Percentiles rank a stretch among this genome's conserved stretches.
Evolutionary conservation across 345 rosid species (phyloP).

Genomic region (Trapa incisa): DNA sequence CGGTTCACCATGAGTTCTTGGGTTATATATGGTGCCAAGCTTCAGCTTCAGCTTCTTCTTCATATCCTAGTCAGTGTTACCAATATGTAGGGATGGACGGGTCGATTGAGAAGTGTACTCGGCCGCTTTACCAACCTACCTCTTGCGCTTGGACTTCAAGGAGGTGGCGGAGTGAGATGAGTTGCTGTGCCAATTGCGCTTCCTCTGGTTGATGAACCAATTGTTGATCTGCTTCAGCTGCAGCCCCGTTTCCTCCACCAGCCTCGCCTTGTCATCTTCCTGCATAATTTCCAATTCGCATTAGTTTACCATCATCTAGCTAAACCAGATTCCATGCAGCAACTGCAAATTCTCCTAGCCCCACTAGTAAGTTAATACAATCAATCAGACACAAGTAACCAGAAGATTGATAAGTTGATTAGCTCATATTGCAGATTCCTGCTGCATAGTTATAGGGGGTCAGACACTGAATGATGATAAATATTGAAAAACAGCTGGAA

Average conservation of each 20-base stretch:
- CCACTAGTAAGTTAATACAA: no score
- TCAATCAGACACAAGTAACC: not conserved
- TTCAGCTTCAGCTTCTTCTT: not conserved
- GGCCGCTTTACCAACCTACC: slow-evolving; percentile 18
- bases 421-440: not conserved
- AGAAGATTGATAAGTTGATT: not conserved
- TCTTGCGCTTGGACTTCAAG: slow-evolving; percentile 89
- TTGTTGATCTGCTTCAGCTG: slow-evolving; percentile 97
- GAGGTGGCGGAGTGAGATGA: slow-evolving; percentile 74
- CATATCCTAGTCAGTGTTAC: not conserved
- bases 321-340: no score
- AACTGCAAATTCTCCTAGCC: no score
- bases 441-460: no score
- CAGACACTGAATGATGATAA: no score
- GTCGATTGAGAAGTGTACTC: no score
- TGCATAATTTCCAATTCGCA: slow-evolving; percentile 10
- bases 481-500: no score
- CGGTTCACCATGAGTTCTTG: no score
- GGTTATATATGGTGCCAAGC: no score
- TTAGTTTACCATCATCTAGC: not conserved
- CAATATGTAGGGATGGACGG: not conserved
- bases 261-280: slow-evolving; percentile 98
- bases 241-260: slow-evolving; percentile 96
- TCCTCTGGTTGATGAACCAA: slow-evolving; percentile 98
- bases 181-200: slow-evolving; percentile 94